Percentiles rank a stretch among this genome's conserved stretches.
Evolutionary conservation across 108 stramenopile genomes (phyloP).

Genomic region (Cyclotella baltica): DNA sequence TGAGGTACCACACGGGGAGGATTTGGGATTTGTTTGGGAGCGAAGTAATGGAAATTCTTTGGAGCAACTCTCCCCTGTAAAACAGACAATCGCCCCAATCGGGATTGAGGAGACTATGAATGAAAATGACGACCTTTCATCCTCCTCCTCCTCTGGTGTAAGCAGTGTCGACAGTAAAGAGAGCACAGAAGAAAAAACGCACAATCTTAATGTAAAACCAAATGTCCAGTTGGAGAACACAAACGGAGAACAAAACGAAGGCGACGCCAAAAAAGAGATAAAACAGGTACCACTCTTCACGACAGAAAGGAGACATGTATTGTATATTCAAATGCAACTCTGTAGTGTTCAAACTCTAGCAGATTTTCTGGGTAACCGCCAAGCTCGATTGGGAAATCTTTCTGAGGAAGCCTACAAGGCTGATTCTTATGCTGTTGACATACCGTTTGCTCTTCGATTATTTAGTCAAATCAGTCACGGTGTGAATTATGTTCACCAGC

Average conservation of each 20-base stretch:
- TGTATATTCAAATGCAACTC: conserved; percentile 98
- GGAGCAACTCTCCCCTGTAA: conserved; percentile 16
- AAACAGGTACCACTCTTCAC: conserved; percentile 15
- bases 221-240: background rate
- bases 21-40: conserved; percentile 60
- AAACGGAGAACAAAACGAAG: conserved; percentile 12
- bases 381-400: conserved; percentile 61
- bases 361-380: conserved; percentile 74
- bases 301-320: conserved; percentile 56
- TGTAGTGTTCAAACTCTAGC: conserved; percentile 90
- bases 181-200: conserved; percentile 14
- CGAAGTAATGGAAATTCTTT: conserved; percentile 22
- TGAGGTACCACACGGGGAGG: conserved; percentile 23
- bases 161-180: conserved; percentile 31
- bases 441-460: conserved; percentile 77
- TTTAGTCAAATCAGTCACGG: conserved; percentile 83
- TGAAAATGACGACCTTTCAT: conserved; percentile 27
- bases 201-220: background rate
- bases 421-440: conserved; percentile 59
- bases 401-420: conserved; percentile 5
- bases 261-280: conserved; percentile 7
- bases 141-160: conserved; percentile 23
- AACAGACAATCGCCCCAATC: conserved; percentile 1
- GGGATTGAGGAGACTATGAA: conserved; percentile 13
- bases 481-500: conserved; percentile 84